phyloP scores from a whole-genome alignment of 2,329 filamentous ascomycete species.

The Biscogniauxia marginata region DNA sequence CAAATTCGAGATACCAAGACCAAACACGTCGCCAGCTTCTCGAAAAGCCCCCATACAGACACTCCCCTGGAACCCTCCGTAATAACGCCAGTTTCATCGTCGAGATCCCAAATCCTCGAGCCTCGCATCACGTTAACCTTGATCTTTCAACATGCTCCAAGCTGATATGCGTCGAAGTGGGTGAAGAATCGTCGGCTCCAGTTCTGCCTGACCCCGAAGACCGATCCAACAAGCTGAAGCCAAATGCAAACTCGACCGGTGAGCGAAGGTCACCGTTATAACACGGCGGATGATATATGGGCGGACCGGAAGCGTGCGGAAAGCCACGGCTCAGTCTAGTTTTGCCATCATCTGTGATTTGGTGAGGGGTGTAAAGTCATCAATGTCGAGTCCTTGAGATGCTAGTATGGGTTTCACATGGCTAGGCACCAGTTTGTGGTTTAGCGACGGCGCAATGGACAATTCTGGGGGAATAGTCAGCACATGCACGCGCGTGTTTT shows the following conservation, averaged over 20 bases:
- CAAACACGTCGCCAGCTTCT: conserved; percentile 18
- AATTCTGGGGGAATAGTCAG: conserved; percentile 63
- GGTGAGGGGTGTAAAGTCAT: conserved; percentile 86
- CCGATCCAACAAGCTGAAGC: conserved; percentile 25
- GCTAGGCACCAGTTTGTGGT: conserved; percentile 80
- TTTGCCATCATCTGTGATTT: conserved; percentile 98
- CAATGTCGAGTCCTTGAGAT: conserved; percentile 81
- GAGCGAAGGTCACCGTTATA: conserved; percentile 33
- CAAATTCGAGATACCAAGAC: conserved; percentile 22
- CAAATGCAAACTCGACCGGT: conserved; percentile 27
- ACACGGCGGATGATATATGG: conserved; percentile 31
- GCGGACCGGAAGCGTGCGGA: conserved; percentile 27
- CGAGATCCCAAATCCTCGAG: conserved; percentile 22
- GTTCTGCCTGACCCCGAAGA: conserved; percentile 13
- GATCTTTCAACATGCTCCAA: conserved; percentile 22
- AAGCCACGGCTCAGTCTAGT: conserved; percentile 70
- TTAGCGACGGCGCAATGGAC: conserved; percentile 88
- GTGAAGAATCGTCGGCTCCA: conserved; percentile 18
- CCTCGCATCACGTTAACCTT: conserved; percentile 22
- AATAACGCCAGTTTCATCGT: conserved; percentile 22
- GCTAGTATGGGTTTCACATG: conserved; percentile 76
- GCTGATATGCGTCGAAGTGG: conserved; percentile 22
- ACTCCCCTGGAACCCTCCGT: conserved; percentile 22
- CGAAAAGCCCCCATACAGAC: conserved; percentile 17
- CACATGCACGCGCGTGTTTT: not conserved